Base-by-base conservation (phyloP, 2,329 filamentous ascomycete species). In the Diaporthe longicolla region DNA sequence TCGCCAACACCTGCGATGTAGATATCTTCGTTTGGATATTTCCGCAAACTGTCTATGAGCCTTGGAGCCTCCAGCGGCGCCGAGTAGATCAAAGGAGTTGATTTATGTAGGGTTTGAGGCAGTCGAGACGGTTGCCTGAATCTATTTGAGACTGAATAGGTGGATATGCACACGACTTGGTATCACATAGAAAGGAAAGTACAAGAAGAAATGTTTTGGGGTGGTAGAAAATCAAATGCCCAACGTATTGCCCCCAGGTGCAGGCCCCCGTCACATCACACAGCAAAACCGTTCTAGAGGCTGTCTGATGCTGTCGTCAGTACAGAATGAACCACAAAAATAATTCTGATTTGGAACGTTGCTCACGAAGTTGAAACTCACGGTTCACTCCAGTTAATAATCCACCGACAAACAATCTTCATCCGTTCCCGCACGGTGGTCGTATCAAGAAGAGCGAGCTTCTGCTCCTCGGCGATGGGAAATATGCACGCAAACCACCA, bases 401-500 rank as follows among this genome's bases (percentile, higher is more conserved):
- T 93, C 95, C 95, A 98, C 54, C 85, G 85, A 68, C 93, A 94
- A 75, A 94, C 94, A 66, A 97, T 93, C 85, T 97, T 97, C 72
- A 98, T 83, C 73, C 95, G 87, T 79, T 95, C 91, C 74, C 95
- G 88, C 6, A 97, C 94, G 77, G 93, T 96, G 4, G 88, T 92
- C 7, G 93, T 93, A 17, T 87, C 87, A 19, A 98, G 84, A 26
- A 98, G 84, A 17, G 89, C 87, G 77, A 97, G 97, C 81, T 96
- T 97, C 78, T 97, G 93, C 37, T 91, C 85, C 35, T 97, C 93
- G 19, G 89, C 88, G 50, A 97, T 91, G 0, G 95, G 95, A 17
- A 97, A 83, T 26, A 97, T 91, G 79, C 91, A 94, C 13, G 93
- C 95, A 77, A 98, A 93, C 95, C 95, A 98, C 88, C 95, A 98